Conservation (phyloP, 441 rosid species). For the Erysimum cheiri region DNA sequence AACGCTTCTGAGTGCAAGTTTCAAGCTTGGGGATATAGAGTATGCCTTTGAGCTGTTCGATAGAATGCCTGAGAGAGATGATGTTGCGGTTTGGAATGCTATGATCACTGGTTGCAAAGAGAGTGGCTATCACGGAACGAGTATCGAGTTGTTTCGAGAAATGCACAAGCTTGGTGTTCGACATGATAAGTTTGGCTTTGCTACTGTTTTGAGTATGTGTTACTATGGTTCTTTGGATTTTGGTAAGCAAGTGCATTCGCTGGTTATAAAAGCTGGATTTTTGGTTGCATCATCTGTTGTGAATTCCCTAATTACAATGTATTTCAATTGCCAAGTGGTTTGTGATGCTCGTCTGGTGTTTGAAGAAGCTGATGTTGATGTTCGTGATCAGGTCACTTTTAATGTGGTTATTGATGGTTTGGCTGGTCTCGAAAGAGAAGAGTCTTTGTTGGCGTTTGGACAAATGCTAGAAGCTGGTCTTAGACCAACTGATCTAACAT, state of each 20-base stretch:
- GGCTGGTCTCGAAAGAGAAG: slow-evolving; percentile 48
- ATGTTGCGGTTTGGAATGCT: slow-evolving; percentile 72
- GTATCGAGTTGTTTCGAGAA: slow-evolving; percentile 57
- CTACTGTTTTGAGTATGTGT: slow-evolving; percentile 71
- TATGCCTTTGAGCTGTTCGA: slow-evolving; percentile 65
- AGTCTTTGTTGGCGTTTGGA: slow-evolving; percentile 51
- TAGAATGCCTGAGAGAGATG: slow-evolving; percentile 54
- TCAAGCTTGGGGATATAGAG: slow-evolving; percentile 53
- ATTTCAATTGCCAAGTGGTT: slow-evolving; percentile 52
- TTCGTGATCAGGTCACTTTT: slow-evolving; percentile 61
- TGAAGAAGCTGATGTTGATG: slow-evolving; percentile 52
- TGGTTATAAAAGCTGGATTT: slow-evolving; percentile 64
- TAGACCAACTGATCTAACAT: slow-evolving; percentile 67
- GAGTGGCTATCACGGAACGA: slow-evolving; percentile 52
- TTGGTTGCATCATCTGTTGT: slow-evolving; percentile 54
- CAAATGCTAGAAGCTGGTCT: slow-evolving; percentile 57
- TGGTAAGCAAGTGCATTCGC: slow-evolving; percentile 69
- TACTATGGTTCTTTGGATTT: slow-evolving; percentile 47
- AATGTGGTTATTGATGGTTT: slow-evolving; percentile 80
- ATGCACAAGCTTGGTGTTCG: slow-evolving; percentile 61
- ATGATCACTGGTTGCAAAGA: slow-evolving; percentile 76
- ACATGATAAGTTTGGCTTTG: slow-evolving; percentile 72
- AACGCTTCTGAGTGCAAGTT: slow-evolving; percentile 58
- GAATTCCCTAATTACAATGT: slow-evolving; percentile 74
- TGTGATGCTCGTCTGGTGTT: slow-evolving; percentile 54